Percentiles rank a stretch among this genome's conserved stretches.
These are phyloP conservation scores for Colletotrichum ledebouriae DNA, from an alignment of 2,329 filamentous ascomycete genomes.

Conservation along the genomic window DNA sequence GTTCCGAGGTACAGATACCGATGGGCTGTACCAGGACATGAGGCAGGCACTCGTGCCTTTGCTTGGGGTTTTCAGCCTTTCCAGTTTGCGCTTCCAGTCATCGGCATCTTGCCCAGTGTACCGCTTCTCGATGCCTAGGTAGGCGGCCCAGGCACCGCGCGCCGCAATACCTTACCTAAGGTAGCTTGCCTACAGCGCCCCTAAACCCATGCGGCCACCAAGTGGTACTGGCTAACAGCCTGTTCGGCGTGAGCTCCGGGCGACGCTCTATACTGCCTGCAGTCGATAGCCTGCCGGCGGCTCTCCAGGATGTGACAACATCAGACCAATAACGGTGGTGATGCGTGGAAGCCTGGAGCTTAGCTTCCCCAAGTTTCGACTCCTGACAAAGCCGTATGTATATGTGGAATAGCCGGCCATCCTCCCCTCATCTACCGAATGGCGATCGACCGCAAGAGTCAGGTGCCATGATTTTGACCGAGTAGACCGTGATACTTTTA, in stretches of 20 bases:
- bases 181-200: not conserved
- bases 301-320: slow-evolving; percentile 20
- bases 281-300: slow-evolving; percentile 5
- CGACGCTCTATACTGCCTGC: not conserved
- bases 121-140: not conserved
- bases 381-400: not conserved
- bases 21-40: not conserved
- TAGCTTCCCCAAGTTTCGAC: not conserved
- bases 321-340: slow-evolving; percentile 9
- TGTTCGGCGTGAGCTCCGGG: slow-evolving; percentile 13
- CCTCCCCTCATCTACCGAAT: slow-evolving; percentile 21
- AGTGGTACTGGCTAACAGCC: not conserved
- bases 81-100: not conserved
- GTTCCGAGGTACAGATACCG: slow-evolving; percentile 8
- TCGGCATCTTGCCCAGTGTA: too few species aligned
- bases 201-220: not conserved
- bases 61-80: not conserved
- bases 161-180: too few species aligned
- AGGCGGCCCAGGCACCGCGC: too few species aligned
- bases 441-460: slow-evolving; percentile 33
- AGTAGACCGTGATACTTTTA: slow-evolving; percentile 28
- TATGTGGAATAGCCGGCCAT: not conserved
- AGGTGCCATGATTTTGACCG: slow-evolving; percentile 24
- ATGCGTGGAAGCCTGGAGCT: not conserved
- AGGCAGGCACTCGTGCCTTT: not conserved